Evolutionary conservation across 371 early-diverging fungal genomes (phyloP).

Genomic region (Rhizopus sp.): DNA sequence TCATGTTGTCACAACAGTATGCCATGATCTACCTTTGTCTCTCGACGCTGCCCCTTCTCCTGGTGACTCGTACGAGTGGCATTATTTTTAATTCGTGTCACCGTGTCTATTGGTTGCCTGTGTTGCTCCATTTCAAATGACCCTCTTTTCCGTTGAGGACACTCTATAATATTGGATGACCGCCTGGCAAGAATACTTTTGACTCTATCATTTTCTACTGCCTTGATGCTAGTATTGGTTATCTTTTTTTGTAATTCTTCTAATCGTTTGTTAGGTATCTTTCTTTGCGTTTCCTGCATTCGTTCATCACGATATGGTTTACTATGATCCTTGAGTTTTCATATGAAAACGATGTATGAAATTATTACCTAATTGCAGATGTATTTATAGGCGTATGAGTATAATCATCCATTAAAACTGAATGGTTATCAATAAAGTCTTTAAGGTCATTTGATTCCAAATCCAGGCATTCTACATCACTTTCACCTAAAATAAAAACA

Average conservation of each 20-base stretch:
- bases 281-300: not conserved
- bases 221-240: not conserved
- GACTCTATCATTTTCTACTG: not conserved
- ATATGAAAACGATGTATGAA: not conserved
- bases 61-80: no score
- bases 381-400: not conserved
- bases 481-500: conserved; percentile 13
- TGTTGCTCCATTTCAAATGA: not conserved
- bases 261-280: not conserved
- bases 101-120: no score
- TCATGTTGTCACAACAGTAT: no score
- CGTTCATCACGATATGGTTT: no score
- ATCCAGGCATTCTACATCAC: conserved; percentile 19
- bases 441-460: conserved; percentile 17
- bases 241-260: not conserved
- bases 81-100: no score
- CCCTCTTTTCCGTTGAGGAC: not conserved
- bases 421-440: conserved; percentile 20
- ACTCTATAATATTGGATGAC: no score
- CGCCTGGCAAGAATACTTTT: not conserved
- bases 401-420: conserved; percentile 14
- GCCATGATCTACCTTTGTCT: no score
- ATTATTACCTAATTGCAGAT: not conserved
- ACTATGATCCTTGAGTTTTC: no score
- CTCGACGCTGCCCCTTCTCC: no score